A percentile compares a stretch with the other conserved stretches of the same genome.
Conservation (phyloP, 176 grass and related monocot genomes). For the Aegilops bicornis region DNA sequence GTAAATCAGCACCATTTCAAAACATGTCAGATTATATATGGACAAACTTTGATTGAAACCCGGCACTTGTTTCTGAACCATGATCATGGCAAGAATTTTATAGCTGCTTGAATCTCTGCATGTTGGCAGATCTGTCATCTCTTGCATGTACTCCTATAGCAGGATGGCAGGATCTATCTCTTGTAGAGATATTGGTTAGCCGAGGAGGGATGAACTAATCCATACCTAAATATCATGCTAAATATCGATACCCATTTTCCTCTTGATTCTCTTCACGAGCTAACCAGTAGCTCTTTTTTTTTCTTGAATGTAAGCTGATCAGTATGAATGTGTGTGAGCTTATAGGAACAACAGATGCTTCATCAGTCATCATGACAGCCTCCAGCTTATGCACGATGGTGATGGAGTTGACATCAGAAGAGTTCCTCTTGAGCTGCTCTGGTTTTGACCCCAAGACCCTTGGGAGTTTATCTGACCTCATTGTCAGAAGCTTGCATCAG, state of each 20-base stretch:
- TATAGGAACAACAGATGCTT: constrained; percentile 54
- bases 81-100: neutral
- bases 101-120: neutral
- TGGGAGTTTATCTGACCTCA: constrained; percentile 60
- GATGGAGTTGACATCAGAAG: constrained; percentile 78
- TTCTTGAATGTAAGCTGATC: constrained; percentile 7
- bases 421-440: constrained; percentile 47
- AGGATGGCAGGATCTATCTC: neutral
- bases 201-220: neutral
- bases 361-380: constrained; percentile 62
- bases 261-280: neutral
- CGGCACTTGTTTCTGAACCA: neutral
- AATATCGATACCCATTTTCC: neutral
- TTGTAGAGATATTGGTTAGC: neutral
- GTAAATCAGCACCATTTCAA: neutral
- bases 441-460: constrained; percentile 60
- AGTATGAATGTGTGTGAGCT: constrained; percentile 11
- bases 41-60: neutral
- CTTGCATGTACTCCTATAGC: neutral
- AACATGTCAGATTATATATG: neutral
- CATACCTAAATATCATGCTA: neutral
- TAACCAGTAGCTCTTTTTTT: too few relatives aligned
- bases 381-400: constrained; percentile 72
- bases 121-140: neutral
- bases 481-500: constrained; percentile 61